Percentiles rank a stretch among this genome's conserved stretches.
phyloP scores from a whole-genome alignment of 352 stramenopile genomes.

The Globisporangium apiculatum region DNA sequence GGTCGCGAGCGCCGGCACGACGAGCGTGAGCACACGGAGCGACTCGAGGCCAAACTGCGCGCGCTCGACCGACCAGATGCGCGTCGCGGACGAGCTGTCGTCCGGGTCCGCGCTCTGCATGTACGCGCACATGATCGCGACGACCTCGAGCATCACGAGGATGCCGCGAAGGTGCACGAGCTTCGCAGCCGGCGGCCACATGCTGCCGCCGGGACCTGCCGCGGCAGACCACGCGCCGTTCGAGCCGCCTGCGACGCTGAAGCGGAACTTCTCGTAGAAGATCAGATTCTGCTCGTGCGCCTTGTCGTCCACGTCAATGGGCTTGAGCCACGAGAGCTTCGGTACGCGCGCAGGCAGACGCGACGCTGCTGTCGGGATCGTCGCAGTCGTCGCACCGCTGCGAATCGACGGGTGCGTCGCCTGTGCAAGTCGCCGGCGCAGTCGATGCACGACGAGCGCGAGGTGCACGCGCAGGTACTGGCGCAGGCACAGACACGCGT shows the following conservation, averaged over 20 bases:
- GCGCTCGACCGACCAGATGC: constrained; percentile 72
- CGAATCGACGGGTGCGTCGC: constrained; percentile 39
- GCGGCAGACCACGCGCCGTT: constrained; percentile 54
- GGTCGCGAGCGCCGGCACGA: constrained; percentile 54
- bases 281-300: constrained; percentile 74
- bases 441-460: constrained; percentile 57
- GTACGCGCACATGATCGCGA: constrained; percentile 56
- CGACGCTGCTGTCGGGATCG: constrained; percentile 33
- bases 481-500: constrained; percentile 75
- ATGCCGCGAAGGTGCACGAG: constrained; percentile 65
- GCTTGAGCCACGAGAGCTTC: constrained; percentile 70
- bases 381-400: constrained; percentile 11
- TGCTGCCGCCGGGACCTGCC: constrained; percentile 37
- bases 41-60: constrained; percentile 77
- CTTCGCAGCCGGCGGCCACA: constrained; percentile 71
- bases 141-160: constrained; percentile 75
- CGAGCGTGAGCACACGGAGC: constrained; percentile 63
- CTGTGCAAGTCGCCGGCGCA: constrained; percentile 56
- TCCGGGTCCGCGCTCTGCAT: constrained; percentile 51
- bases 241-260: constrained; percentile 40
- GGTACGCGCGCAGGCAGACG: constrained; percentile 60
- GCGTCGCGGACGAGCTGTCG: constrained; percentile 39
- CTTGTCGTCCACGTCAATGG: constrained; percentile 82
- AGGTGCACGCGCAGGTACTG: constrained; percentile 84
- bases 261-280: constrained; percentile 82